These are phyloP conservation scores for Astragalus membranaceus DNA, from an alignment of 306 rosid species.

Conservation along the genomic window DNA sequence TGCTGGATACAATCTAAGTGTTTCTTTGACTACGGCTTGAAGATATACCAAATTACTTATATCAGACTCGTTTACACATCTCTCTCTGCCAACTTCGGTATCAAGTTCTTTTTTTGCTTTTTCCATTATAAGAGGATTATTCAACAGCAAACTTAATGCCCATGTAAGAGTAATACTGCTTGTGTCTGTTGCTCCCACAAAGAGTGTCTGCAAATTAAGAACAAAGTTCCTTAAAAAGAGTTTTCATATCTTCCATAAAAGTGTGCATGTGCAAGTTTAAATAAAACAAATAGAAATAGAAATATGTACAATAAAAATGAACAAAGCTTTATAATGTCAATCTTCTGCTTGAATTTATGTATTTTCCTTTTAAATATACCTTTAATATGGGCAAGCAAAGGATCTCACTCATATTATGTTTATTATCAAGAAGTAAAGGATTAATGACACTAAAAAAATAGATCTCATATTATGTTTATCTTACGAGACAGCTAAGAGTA, in stretches of 20 bases:
- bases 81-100: conserved; percentile 6
- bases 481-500: no score
- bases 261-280: no score
- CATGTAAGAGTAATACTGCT: not conserved
- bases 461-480: no score
- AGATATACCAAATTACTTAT: not conserved
- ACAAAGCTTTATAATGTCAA: not conserved
- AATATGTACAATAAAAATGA: not conserved
- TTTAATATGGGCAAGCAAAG: no score
- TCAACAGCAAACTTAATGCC: conserved; percentile 3
- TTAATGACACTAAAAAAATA: no score
- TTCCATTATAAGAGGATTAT: not conserved
- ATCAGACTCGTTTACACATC: not conserved
- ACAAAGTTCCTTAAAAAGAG: not conserved
- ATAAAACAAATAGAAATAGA: not conserved
- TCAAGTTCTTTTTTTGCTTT: conserved; percentile 10
- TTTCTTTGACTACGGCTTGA: conserved; percentile 21
- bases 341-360: no score
- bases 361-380: no score
- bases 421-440: no score
- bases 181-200: not conserved
- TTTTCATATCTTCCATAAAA: no score
- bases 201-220: not conserved
- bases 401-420: no score
- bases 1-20: not conserved